phyloP scores from a whole-genome alignment of 257 asterid species.

The Solanum appendiculatum region DNA sequence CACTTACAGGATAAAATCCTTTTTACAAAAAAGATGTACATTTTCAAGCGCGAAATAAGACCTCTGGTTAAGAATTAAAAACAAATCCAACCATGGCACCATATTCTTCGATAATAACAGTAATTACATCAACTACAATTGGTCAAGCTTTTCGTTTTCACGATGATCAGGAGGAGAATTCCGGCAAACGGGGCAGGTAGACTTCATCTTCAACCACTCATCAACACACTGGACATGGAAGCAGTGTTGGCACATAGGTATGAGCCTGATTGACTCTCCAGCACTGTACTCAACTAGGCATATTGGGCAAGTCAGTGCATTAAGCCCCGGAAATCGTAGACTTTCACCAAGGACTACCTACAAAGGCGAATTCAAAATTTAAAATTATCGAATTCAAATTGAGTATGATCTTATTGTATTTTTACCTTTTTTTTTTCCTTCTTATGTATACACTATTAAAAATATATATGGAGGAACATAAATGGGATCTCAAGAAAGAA shows the following conservation, averaged over 20 bases:
- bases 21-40: not conserved
- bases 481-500: not conserved
- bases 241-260: conserved; percentile 28
- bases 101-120: not conserved
- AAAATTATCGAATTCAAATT: not conserved
- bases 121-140: not conserved
- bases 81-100: not conserved
- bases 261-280: conserved; percentile 19
- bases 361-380: not conserved
- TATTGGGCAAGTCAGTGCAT: conserved; percentile 19
- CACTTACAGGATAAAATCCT: no score
- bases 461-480: no score
- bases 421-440: not conserved
- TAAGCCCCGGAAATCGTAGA: not conserved
- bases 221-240: conserved; percentile 31
- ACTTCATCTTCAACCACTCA: conserved; percentile 21
- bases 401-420: not conserved
- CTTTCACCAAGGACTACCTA: conserved; percentile 12
- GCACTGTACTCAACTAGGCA: conserved; percentile 28
- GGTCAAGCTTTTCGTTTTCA: not conserved
- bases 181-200: conserved; percentile 31
- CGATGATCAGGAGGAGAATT: not conserved
- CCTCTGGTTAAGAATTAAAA: not conserved
- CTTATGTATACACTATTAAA: not conserved
- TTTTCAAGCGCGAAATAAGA: not conserved